phyloP scores from a whole-genome alignment of 2,329 filamentous ascomycete genomes.

The Mycogone perniciosa region DNA sequence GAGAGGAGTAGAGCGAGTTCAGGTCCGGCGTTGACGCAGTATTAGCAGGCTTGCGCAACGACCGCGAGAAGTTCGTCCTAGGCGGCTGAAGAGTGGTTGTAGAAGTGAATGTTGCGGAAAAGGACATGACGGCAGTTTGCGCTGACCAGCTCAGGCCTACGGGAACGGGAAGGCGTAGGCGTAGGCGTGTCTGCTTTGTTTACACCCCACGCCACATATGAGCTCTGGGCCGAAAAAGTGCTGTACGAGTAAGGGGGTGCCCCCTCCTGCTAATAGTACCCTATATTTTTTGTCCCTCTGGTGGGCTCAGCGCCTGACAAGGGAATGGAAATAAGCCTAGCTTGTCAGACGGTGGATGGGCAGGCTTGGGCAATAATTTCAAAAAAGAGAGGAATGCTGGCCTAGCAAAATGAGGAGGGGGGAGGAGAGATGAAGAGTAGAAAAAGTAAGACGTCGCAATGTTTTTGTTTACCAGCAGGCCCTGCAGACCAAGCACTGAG shows the following conservation, averaged over 20 bases:
- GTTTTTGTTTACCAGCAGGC: background rate
- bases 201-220: slow-evolving; percentile 9
- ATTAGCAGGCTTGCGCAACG: slow-evolving; percentile 38
- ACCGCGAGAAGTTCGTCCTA: slow-evolving; percentile 24
- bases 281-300: too few relatives aligned
- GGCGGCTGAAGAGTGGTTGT: slow-evolving; percentile 14
- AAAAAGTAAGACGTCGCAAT: background rate
- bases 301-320: background rate
- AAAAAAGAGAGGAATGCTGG: background rate
- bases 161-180: background rate
- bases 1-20: slow-evolving; percentile 43
- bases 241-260: background rate
- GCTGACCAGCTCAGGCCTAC: slow-evolving; percentile 5
- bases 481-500: background rate
- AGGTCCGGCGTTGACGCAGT: slow-evolving; percentile 56
- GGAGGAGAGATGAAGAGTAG: background rate
- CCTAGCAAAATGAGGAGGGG: background rate
- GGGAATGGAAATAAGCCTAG: background rate
- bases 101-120: slow-evolving; percentile 16
- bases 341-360: background rate
- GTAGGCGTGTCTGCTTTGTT: slow-evolving; percentile 14
- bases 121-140: slow-evolving; percentile 14
- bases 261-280: background rate
- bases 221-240: background rate
- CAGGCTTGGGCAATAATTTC: background rate